These are phyloP conservation scores for Trichosporon asahii DNA, from an alignment of 1,284 basidiomycete genomes.

Conservation along the genomic window DNA sequence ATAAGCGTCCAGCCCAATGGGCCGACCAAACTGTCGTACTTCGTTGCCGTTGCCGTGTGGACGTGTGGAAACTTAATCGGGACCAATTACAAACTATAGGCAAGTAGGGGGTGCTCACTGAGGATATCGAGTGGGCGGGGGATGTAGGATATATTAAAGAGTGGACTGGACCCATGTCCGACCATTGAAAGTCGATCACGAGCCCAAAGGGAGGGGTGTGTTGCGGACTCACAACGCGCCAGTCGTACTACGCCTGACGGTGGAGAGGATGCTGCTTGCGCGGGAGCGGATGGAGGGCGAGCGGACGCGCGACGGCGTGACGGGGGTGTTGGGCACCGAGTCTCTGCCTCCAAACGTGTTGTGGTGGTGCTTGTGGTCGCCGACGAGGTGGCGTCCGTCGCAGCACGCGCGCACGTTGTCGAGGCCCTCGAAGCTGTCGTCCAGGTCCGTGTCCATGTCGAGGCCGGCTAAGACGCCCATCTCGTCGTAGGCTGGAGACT, in stretches of 20 bases:
- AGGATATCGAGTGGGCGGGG: neutral
- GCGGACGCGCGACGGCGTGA: constrained; percentile 30
- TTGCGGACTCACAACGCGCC: neutral
- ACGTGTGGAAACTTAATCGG: neutral
- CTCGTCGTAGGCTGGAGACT: constrained; percentile 31
- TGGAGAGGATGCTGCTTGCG: constrained; percentile 25
- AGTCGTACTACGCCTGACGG: constrained; percentile 18
- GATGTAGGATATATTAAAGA: neutral
- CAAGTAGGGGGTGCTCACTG: neutral
- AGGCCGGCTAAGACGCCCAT: constrained; percentile 52
- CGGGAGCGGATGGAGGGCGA: constrained; percentile 35
- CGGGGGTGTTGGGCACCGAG: constrained; percentile 17
- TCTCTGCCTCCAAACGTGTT: constrained; percentile 63
- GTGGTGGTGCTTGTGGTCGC: constrained; percentile 57
- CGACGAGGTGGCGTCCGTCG: constrained; percentile 74
- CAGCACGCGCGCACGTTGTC: constrained; percentile 95
- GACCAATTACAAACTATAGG: neutral
- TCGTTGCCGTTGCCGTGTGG: no score
- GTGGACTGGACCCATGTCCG: no score
- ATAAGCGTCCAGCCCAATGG: neutral
- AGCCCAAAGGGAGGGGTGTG: no score
- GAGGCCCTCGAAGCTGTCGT: constrained; percentile 83
- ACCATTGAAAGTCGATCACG: no score
- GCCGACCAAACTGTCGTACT: no score
- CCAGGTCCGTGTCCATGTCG: constrained; percentile 67